These are phyloP conservation scores for Exophiala calicioides DNA, from an alignment of 2,329 filamentous ascomycete species.

Conservation along the genomic window DNA sequence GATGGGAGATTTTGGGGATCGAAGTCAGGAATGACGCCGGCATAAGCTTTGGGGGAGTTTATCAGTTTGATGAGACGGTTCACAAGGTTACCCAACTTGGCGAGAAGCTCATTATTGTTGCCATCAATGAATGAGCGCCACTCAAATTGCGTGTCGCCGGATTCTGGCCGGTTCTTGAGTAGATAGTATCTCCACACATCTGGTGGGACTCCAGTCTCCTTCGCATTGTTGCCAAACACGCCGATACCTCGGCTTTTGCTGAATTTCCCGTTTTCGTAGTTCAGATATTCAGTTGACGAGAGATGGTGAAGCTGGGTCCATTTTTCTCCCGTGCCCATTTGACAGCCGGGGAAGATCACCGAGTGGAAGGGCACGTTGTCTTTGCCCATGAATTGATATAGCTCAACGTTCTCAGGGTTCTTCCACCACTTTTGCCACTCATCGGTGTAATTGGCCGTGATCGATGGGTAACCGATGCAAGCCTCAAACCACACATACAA, in stretches of 20 bases:
- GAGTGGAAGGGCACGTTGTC: slow-evolving; percentile 86
- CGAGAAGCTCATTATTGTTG: slow-evolving; percentile 86
- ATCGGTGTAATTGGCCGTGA: slow-evolving; percentile 84
- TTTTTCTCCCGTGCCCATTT: slow-evolving; percentile 78
- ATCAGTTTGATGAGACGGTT: slow-evolving; percentile 74
- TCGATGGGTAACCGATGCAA: slow-evolving; percentile 92
- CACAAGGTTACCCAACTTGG: slow-evolving; percentile 72
- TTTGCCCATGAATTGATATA: slow-evolving; percentile 97
- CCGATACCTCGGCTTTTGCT: slow-evolving; percentile 87
- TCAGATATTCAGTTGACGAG: slow-evolving; percentile 85
- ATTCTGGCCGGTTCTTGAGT: slow-evolving; percentile 80
- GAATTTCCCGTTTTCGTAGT: slow-evolving; percentile 89
- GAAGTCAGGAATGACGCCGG: slow-evolving; percentile 66
- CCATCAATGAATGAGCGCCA: slow-evolving; percentile 79
- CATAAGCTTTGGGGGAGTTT: slow-evolving; percentile 67
- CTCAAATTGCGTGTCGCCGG: slow-evolving; percentile 83
- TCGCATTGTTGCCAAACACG: slow-evolving; percentile 87
- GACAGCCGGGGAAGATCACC: slow-evolving; percentile 85
- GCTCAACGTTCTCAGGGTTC: slow-evolving; percentile 79
- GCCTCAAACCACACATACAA: slow-evolving; percentile 94
- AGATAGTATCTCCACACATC: slow-evolving; percentile 96
- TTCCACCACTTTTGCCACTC: slow-evolving; percentile 96
- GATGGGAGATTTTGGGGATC: slow-evolving; percentile 40
- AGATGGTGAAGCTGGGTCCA: slow-evolving; percentile 91
- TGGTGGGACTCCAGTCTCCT: slow-evolving; percentile 78